Conservation (phyloP, 2,329 filamentous ascomycete genomes). For the Didymella sp. region DNA sequence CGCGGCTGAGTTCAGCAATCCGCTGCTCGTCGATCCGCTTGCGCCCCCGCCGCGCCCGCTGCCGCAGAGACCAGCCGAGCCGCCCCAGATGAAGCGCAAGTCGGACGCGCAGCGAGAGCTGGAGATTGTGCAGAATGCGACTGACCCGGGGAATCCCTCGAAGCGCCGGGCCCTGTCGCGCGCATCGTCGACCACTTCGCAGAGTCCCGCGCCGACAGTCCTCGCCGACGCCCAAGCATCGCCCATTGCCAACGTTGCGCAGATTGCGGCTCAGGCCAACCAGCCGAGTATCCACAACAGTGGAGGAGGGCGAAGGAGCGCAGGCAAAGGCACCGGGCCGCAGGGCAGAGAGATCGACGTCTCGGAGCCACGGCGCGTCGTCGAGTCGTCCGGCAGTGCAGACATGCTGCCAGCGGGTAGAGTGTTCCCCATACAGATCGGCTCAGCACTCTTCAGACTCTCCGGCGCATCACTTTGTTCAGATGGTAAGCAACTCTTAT, state of each 20-base stretch:
- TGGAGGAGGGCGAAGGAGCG: constrained; percentile 35
- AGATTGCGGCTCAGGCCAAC: constrained; percentile 1
- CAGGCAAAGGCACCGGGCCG: constrained; percentile 43
- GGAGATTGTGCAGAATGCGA: constrained; percentile 37
- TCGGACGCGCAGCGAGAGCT: constrained; percentile 39
- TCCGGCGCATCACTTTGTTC: constrained; percentile 74
- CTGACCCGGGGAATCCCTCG: constrained; percentile 30
- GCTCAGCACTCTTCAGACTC: constrained; percentile 70
- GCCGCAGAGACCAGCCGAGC: constrained; percentile 28
- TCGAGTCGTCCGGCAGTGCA: constrained; percentile 32
- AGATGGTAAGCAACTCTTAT: constrained; percentile 63
- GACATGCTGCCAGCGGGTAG: constrained; percentile 70
- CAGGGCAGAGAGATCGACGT: constrained; percentile 45
- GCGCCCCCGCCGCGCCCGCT: constrained; percentile 37
- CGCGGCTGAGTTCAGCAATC: constrained; percentile 30
- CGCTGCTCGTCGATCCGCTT: constrained; percentile 35
- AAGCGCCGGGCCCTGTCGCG: constrained; percentile 46
- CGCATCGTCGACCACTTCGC: constrained; percentile 42
- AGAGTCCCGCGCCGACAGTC: constrained; percentile 25
- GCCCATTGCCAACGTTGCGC: constrained; percentile 29
- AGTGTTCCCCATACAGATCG: constrained; percentile 75
- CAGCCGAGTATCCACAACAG: constrained; percentile 16
- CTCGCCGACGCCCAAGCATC: constrained; percentile 29
- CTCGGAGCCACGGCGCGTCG: constrained; percentile 40
- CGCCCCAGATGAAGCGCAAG: constrained; percentile 49